Evolutionary conservation across 2,329 filamentous ascomycete species (phyloP).

Genomic region (Cadophora luteo-olivacea): DNA sequence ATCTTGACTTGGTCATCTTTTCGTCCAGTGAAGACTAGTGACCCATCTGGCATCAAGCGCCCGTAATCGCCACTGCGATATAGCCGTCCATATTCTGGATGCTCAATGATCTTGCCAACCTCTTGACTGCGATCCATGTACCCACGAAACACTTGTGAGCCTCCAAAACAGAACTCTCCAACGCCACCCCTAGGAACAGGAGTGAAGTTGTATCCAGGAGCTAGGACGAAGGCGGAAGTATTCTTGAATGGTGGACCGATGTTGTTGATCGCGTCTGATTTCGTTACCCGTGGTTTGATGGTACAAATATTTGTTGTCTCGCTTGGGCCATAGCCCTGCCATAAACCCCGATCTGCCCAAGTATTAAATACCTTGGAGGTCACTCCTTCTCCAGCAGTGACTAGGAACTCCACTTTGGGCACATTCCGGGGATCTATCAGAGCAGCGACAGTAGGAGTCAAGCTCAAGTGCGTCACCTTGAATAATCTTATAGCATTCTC

Average conservation of each 20-base stretch:
- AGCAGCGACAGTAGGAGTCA: constrained; percentile 85
- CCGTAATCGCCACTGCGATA: constrained; percentile 87
- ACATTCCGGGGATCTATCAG: constrained; percentile 73
- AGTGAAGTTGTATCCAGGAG: constrained; percentile 52
- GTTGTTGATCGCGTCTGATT: constrained; percentile 69
- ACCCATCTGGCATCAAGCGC: constrained; percentile 77
- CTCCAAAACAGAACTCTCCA: constrained; percentile 88
- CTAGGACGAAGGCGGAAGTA: constrained; percentile 62
- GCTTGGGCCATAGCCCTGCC: constrained; percentile 84
- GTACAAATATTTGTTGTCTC: constrained; percentile 91
- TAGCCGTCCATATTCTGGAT: constrained; percentile 72
- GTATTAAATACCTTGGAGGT: constrained; percentile 71
- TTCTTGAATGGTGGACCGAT: constrained; percentile 79
- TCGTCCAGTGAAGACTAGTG: constrained; percentile 74
- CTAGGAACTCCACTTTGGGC: constrained; percentile 74
- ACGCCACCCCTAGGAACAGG: constrained; percentile 72
- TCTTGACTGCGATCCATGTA: constrained; percentile 75
- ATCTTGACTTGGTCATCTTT: constrained; percentile 84
- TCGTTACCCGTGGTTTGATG: constrained; percentile 65
- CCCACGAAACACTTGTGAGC: constrained; percentile 78
- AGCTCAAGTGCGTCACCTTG: constrained; percentile 77
- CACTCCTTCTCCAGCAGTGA: constrained; percentile 83
- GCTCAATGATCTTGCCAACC: constrained; percentile 69
- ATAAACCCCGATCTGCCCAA: constrained; percentile 73
- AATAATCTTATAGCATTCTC: constrained; percentile 70